phyloP scores from a whole-genome alignment of 1,284 basidiomycete species.

The Ganoderma resinaceum region DNA sequence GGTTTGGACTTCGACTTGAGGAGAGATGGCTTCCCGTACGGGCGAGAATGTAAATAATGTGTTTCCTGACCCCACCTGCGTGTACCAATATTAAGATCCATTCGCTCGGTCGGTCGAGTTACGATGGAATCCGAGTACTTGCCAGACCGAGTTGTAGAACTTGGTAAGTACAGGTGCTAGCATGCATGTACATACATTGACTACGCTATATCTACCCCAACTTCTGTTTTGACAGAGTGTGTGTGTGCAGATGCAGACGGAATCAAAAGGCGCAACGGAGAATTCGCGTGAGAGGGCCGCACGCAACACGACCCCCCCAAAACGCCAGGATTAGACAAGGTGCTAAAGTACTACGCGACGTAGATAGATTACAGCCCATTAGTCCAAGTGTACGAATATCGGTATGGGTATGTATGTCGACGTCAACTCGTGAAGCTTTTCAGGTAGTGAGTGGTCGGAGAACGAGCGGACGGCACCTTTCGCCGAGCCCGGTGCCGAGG shows the following conservation, averaged over 20 bases:
- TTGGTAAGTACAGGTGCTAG: background rate
- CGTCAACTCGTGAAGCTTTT: slow-evolving; percentile 25
- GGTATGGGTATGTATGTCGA: slow-evolving; percentile 20
- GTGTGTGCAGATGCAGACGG: background rate
- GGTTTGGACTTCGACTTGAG: background rate
- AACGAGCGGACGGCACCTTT: slow-evolving; percentile 31
- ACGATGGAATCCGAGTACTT: background rate
- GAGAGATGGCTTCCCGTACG: background rate
- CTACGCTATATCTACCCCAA: slow-evolving; percentile 1
- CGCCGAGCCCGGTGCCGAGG: slow-evolving; percentile 7
- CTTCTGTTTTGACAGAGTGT: background rate
- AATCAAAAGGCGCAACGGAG: background rate
- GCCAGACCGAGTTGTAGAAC: background rate
- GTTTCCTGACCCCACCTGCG: too few relatives aligned
- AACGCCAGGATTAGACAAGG: slow-evolving; percentile 4
- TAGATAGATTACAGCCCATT: slow-evolving; percentile 32
- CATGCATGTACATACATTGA: background rate
- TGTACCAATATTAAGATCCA: background rate
- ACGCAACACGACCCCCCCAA: background rate
- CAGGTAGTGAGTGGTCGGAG: slow-evolving; percentile 6
- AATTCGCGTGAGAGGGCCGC: background rate
- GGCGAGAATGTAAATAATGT: background rate
- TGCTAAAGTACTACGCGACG: slow-evolving; percentile 11
- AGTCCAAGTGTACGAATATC: slow-evolving; percentile 22
- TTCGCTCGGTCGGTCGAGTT: too few relatives aligned